phyloP scores from a whole-genome alignment of 2,329 filamentous ascomycete genomes.

The Aspergillus ruber region DNA sequence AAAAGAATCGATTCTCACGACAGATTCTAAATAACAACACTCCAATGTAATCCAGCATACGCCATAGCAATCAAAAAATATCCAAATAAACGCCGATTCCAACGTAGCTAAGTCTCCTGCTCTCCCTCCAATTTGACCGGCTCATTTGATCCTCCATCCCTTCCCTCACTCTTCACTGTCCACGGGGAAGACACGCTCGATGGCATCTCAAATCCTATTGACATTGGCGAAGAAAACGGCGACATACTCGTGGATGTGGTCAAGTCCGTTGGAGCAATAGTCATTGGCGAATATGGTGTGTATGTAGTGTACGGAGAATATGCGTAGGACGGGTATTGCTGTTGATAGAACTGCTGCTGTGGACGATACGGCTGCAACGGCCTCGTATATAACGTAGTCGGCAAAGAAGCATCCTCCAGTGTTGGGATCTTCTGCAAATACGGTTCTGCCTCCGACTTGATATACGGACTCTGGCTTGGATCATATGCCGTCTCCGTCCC shows the following conservation, averaged over 20 bases:
- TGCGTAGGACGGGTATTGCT: not conserved
- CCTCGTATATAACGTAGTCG: not conserved
- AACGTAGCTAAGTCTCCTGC: not conserved
- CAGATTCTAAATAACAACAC: not conserved
- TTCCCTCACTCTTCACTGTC: not conserved
- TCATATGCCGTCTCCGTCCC: constrained; percentile 2
- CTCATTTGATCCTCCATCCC: not conserved
- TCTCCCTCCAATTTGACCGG: not conserved
- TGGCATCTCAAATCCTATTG: not conserved
- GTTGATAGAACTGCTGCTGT: not conserved
- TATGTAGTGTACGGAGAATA: not conserved
- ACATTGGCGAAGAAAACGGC: not conserved
- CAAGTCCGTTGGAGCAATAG: not conserved
- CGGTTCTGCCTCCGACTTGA: constrained; percentile 18
- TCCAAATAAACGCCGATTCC: not conserved
- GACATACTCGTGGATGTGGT: not conserved
- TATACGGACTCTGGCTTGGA: constrained; percentile 7
- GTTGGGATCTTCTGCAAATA: constrained; percentile 5
- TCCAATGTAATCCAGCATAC: not conserved
- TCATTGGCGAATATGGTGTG: not conserved
- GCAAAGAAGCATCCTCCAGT: not conserved
- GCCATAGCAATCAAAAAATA: not conserved
- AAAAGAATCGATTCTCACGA: too few species aligned
- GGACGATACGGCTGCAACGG: not conserved
- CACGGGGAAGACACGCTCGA: not conserved